These are phyloP conservation scores for Castanea crenata DNA, from an alignment of 306 rosid species.

Conservation along the genomic window DNA sequence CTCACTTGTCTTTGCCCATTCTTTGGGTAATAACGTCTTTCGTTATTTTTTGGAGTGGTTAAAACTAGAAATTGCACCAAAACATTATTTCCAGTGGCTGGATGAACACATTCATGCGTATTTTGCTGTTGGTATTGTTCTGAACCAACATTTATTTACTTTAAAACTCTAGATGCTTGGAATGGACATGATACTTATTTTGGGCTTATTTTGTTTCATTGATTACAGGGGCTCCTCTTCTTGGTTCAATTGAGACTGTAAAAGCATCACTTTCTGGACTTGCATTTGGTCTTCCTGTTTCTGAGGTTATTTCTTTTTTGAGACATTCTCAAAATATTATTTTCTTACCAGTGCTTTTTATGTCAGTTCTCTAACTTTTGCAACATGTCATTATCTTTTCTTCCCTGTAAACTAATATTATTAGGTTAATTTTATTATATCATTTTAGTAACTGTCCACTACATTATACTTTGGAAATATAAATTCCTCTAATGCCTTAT, in stretches of 20 bases:
- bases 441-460: neutral
- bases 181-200: constrained; percentile 17
- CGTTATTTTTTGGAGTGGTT: constrained; percentile 99
- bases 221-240: constrained; percentile 79
- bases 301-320: constrained; percentile 65
- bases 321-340: neutral
- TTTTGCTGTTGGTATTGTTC: constrained; percentile 88
- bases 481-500: neutral
- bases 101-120: constrained; percentile 95
- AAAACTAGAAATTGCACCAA: constrained; percentile 95
- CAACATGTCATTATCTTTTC: constrained; percentile 8
- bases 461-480: neutral
- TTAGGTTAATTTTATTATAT: neutral
- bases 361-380: constrained; percentile 17
- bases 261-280: constrained; percentile 91
- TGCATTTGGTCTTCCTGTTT: constrained; percentile 86
- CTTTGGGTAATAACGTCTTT: constrained; percentile 84
- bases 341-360: constrained; percentile 9
- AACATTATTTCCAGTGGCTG: constrained; percentile 77
- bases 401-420: neutral
- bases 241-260: constrained; percentile 81
- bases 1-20: constrained; percentile 93
- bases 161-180: constrained; percentile 14
- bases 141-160: constrained; percentile 4
- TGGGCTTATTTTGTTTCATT: constrained; percentile 29